These are phyloP conservation scores for Lithospermum erythrorhizon DNA, from an alignment of 257 asterid genomes.

Conservation along the genomic window DNA sequence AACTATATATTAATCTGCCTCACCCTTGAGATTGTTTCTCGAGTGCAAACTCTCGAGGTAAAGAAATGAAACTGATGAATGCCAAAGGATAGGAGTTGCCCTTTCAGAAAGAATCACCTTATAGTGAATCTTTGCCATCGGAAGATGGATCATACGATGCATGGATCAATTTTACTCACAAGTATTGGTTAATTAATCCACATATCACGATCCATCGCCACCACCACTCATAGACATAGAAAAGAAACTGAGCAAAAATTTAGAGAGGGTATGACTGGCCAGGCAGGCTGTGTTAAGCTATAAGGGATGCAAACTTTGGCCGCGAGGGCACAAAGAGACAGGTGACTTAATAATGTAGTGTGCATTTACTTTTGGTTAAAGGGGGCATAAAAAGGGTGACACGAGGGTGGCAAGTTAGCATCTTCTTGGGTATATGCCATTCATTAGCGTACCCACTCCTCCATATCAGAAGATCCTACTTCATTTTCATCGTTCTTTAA, in stretches of 20 bases:
- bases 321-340: conserved; percentile 21
- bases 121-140: conserved; percentile 12
- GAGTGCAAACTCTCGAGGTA: neutral
- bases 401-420: conserved; percentile 24
- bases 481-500: neutral
- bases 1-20: conserved; percentile 12
- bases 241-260: too few species aligned
- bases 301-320: conserved; percentile 17
- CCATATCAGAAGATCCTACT: conserved; percentile 2
- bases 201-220: too few species aligned
- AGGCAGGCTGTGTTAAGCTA: conserved; percentile 18
- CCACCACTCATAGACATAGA: too few species aligned
- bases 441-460: conserved; percentile 13
- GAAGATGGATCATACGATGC: neutral
- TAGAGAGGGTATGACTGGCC: conserved; percentile 41
- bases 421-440: conserved; percentile 39
- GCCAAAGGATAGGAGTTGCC: conserved; percentile 97
- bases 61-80: conserved; percentile 4
- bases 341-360: conserved; percentile 28
- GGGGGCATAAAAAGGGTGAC: conserved; percentile 11
- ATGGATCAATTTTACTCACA: neutral
- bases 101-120: conserved; percentile 28
- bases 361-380: conserved; percentile 32
- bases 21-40: conserved; percentile 16
- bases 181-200: neutral